Percentiles rank a stretch among this genome's conserved stretches.
These are phyloP conservation scores for Thuja plicata DNA, from an alignment of 83 land plant species.

Conservation along the genomic window DNA sequence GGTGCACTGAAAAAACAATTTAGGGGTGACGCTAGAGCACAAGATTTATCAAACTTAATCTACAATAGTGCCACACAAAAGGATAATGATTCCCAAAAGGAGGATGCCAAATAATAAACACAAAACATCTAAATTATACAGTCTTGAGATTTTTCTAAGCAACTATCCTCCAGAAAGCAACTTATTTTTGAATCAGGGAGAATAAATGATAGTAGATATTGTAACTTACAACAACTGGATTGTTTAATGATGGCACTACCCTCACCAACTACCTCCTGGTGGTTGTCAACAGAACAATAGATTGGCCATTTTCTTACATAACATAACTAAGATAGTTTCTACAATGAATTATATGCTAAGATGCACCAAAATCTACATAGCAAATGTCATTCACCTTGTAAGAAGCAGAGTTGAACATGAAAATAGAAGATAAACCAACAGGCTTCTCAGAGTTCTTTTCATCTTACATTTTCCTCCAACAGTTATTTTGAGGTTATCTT, in stretches of 20 bases:
- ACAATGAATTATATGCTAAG: neutral
- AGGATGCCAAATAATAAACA: neutral
- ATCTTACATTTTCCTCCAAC: neutral
- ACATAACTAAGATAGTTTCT: neutral
- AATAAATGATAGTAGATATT: neutral
- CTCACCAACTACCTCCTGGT: neutral
- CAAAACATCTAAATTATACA: neutral
- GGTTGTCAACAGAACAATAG: neutral
- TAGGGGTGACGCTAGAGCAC: neutral
- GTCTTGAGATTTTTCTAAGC: neutral
- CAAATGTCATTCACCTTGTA: neutral
- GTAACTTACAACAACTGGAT: neutral
- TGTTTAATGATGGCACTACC: neutral
- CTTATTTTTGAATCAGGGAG: neutral
- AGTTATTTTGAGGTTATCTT: neutral
- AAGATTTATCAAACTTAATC: neutral
- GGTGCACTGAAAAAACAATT: neutral
- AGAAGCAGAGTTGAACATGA: neutral
- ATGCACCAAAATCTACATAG: neutral
- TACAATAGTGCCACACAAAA: neutral
- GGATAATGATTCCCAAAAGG: neutral
- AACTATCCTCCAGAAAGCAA: neutral
- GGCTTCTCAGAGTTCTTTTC: neutral
- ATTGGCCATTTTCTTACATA: neutral
- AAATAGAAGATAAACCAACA: neutral